Evolutionary conservation across 306 rosid genomes (phyloP).

Genomic region (Trifolium pratense): DNA sequence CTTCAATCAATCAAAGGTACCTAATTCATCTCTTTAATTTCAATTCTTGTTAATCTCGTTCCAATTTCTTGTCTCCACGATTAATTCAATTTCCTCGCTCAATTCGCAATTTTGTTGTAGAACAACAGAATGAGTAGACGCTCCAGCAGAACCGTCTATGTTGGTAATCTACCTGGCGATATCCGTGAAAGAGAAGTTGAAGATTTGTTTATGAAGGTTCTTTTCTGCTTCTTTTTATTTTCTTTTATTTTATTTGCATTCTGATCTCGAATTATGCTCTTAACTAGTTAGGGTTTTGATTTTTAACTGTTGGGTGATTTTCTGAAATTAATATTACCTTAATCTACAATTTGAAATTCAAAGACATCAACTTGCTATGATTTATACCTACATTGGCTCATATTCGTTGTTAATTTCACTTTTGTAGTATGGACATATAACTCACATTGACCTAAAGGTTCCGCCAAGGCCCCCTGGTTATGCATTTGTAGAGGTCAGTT

Average conservation of each 20-base stretch:
- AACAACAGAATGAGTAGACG: constrained; percentile 81
- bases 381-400: background rate
- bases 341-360: constrained; percentile 11
- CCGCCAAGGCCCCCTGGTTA: constrained; percentile 99
- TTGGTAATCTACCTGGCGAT: constrained; percentile 98
- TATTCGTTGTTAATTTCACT: background rate
- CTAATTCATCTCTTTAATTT: background rate
- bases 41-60: background rate
- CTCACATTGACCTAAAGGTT: constrained; percentile 92
- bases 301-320: background rate
- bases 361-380: constrained; percentile 9
- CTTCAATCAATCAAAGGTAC: constrained; percentile 45
- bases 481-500: constrained; percentile 95
- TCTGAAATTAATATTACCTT: background rate
- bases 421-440: constrained; percentile 84
- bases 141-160: constrained; percentile 88
- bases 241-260: background rate
- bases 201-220: constrained; percentile 89
- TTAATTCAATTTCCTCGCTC: background rate
- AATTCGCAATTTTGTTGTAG: constrained; percentile 32
- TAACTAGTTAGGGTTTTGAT: background rate
- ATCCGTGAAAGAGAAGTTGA: constrained; percentile 99
- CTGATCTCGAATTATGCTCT: background rate
- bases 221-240: background rate
- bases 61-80: background rate